Evolutionary conservation across 306 rosid species (phyloP), one percentile per base, ranked within the genome.

Genomic region (Lathyrus tuberosus): DNA sequence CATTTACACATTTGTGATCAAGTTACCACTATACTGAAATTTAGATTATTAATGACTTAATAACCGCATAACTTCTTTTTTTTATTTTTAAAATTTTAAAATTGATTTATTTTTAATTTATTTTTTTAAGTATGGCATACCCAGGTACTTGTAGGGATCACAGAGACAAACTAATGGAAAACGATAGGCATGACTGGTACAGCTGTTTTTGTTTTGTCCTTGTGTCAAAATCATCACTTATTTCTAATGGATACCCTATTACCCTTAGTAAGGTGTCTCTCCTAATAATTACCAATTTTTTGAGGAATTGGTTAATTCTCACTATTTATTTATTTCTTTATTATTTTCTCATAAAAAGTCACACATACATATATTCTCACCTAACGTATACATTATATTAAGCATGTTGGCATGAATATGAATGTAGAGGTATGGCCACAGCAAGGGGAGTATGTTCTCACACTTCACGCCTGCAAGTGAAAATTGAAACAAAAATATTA

Each of bases 391-490:
- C 8, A 38, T 68, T 33, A 28, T 26, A 70, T 37, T 18, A 75
- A 10, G 49, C 10, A 75, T 14, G 20, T 66, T 54, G 73, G 46
- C 61, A 75, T 74, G 73, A 47, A 56, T 65, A 59, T 33, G 28
- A 22, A 11, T 22, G 33, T 22, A 11, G n/a, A 61, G 70, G 44
- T 52, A 54, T 61, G 65, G 75, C 70, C 66, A 30, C 17, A 9
- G 8, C 54, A 43, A 60, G 46, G 41, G 51, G 33, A 24, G 48
- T 41, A 52, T 62, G 31, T 13, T 18, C 22, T 40, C 73, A 75
- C 60, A 69, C 70, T 65, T 75, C 73, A 74, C 28, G 73, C 79
- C 77, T 75, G 67, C 78, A 75, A 76, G 71, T 62, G 54, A 64
- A 80, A 70, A 48, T 48, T n/a, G 71, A 67, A 78, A 16, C 33